These are phyloP conservation scores for Arabidopsis lyrata DNA, from an alignment of 441 rosid genomes.

Conservation along the genomic window DNA sequence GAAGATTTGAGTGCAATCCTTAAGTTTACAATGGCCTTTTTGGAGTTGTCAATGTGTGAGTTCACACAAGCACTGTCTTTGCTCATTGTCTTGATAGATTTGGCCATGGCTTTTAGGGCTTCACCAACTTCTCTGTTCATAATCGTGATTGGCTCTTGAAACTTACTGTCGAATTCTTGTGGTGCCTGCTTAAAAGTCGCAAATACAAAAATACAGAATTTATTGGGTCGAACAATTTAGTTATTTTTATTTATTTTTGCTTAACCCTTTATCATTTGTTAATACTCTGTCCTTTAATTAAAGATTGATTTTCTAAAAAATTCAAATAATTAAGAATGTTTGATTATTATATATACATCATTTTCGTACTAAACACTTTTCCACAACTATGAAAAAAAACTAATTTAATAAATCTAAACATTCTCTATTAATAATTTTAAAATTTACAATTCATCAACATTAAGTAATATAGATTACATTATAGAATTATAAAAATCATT, in stretches of 20 bases:
- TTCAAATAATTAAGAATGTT: not conserved
- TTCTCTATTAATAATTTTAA: not conserved
- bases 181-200: constrained; percentile 51
- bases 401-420: not conserved
- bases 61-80: constrained; percentile 54
- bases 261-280: not conserved
- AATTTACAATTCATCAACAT: not conserved
- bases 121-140: constrained; percentile 65
- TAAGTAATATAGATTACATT: not conserved
- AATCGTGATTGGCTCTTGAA: constrained; percentile 54
- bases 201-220: not conserved
- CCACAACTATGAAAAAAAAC: not conserved
- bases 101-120: constrained; percentile 64
- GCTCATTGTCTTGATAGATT: constrained; percentile 67
- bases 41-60: constrained; percentile 58
- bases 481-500: no score
- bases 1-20: constrained; percentile 50
- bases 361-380: not conserved
- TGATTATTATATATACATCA: not conserved
- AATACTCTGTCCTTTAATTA: not conserved
- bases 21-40: constrained; percentile 57
- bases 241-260: not conserved
- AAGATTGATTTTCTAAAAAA: not conserved
- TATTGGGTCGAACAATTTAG: not conserved
- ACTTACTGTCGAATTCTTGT: constrained; percentile 50